Evolutionary conservation across 495 filamentous ascomycete species (phyloP).

Genomic region (Hypoxylon lenormandii): DNA sequence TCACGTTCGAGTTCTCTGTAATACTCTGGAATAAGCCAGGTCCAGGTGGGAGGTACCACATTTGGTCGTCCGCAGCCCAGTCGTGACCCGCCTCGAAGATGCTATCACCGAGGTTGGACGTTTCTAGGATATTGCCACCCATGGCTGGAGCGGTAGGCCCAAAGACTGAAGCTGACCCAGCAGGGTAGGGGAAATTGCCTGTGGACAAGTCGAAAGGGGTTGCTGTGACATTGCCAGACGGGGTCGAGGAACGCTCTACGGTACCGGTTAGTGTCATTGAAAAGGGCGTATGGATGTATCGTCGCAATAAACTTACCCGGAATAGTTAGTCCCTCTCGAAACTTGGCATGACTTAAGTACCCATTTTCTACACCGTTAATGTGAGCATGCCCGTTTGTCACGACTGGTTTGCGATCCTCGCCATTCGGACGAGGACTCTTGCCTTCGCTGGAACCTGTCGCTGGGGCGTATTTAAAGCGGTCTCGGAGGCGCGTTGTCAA

Average conservation of each 20-base stretch:
- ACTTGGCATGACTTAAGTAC: slow-evolving; percentile 47
- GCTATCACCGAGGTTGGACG: slow-evolving; percentile 41
- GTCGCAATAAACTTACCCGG: slow-evolving; percentile 42
- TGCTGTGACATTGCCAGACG: slow-evolving; percentile 65
- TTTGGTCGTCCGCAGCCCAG: slow-evolving; percentile 62
- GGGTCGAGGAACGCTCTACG: slow-evolving; percentile 59
- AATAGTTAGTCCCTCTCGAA: slow-evolving; percentile 46
- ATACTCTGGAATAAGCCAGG: slow-evolving; percentile 67
- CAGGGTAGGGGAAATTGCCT: slow-evolving; percentile 62
- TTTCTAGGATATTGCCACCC: slow-evolving; percentile 49
- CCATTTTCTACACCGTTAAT: slow-evolving; percentile 52
- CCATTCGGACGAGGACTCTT: slow-evolving; percentile 53
- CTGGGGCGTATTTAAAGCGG: slow-evolving; percentile 74
- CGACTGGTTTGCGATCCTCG: slow-evolving; percentile 40
- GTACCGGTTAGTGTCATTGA: neutral
- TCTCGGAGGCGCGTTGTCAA: slow-evolving; percentile 78
- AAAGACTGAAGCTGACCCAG: slow-evolving; percentile 60
- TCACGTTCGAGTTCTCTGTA: slow-evolving; percentile 61
- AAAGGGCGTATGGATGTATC: neutral
- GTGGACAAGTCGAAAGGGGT: slow-evolving; percentile 66
- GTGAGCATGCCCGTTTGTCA: slow-evolving; percentile 48
- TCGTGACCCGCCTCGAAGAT: slow-evolving; percentile 55
- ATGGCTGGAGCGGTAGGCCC: slow-evolving; percentile 61
- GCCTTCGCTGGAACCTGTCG: slow-evolving; percentile 52
- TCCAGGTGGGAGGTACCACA: slow-evolving; percentile 69